These are phyloP conservation scores for Diaporthe destruens DNA, from an alignment of 2,329 filamentous ascomycete species.

Conservation along the genomic window DNA sequence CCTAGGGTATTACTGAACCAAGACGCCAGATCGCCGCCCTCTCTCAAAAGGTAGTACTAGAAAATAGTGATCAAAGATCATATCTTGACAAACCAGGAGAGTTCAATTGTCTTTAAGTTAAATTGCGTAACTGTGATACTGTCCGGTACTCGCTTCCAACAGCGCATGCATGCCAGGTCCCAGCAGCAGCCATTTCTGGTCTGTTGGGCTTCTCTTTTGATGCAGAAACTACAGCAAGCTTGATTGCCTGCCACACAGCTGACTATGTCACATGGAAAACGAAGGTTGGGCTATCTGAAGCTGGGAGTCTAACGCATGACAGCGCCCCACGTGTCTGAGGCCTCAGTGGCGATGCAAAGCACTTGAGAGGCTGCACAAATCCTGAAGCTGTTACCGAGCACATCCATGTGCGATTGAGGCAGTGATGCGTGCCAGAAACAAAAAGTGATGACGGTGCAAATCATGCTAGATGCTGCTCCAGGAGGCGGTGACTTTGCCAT, in stretches of 20 bases:
- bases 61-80: too few relatives aligned
- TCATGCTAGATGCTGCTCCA: background rate
- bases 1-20: too few relatives aligned
- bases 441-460: background rate
- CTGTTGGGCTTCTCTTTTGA: too few relatives aligned
- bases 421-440: background rate
- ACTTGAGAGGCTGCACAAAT: conserved; percentile 31
- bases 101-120: too few relatives aligned
- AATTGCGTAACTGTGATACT: too few relatives aligned
- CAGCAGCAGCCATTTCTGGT: too few relatives aligned
- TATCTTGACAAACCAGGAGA: too few relatives aligned
- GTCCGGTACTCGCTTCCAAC: too few relatives aligned
- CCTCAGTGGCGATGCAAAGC: conserved; percentile 23
- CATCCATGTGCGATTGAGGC: conserved; percentile 2
- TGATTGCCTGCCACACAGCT: background rate
- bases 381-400: background rate
- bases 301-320: background rate
- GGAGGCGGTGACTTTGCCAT: background rate
- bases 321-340: background rate
- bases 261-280: rapidly evolving
- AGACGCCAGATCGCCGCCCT: too few relatives aligned
- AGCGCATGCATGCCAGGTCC: too few relatives aligned
- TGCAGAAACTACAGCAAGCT: too few relatives aligned
- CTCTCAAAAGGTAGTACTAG: too few relatives aligned
- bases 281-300: background rate